phyloP scores from a whole-genome alignment of 2,329 filamentous ascomycete genomes.

The Geosmithia morbida region DNA sequence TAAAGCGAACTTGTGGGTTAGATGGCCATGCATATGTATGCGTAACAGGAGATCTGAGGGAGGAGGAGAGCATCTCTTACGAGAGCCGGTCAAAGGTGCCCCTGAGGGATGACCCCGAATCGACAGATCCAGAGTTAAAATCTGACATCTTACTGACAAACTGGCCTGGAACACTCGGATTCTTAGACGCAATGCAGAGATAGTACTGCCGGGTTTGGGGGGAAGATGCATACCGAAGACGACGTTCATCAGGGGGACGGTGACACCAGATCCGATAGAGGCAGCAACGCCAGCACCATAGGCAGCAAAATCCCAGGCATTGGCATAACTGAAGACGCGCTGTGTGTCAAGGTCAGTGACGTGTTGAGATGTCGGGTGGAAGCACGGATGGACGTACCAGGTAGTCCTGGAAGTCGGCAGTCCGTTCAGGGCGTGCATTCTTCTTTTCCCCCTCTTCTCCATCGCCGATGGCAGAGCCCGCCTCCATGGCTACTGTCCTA shows the following conservation, averaged over 20 bases:
- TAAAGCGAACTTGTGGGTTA: conserved; percentile 9
- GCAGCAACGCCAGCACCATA: conserved; percentile 31
- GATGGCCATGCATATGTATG: not conserved
- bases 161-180: conserved; percentile 13
- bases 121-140: conserved; percentile 16
- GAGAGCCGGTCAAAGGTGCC: conserved; percentile 27
- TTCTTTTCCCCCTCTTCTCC: conserved; percentile 2
- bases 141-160: conserved; percentile 33
- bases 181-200: conserved; percentile 3
- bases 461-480: not conserved
- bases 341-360: conserved; percentile 6
- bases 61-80: conserved; percentile 16
- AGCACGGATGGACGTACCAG: conserved; percentile 8
- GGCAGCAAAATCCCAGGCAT: conserved; percentile 32
- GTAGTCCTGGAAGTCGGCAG: conserved; percentile 26
- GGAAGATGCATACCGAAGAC: conserved; percentile 30
- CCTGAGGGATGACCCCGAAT: conserved; percentile 11
- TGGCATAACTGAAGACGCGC: conserved; percentile 39
- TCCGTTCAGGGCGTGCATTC: conserved; percentile 22
- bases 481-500: not conserved
- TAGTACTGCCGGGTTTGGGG: not conserved
- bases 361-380: no score
- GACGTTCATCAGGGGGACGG: conserved; percentile 44
- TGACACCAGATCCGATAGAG: conserved; percentile 36
- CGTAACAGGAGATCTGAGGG: no score